phyloP scores from a whole-genome alignment of 2,329 filamentous ascomycete genomes.

The Alternaria consortialis region DNA sequence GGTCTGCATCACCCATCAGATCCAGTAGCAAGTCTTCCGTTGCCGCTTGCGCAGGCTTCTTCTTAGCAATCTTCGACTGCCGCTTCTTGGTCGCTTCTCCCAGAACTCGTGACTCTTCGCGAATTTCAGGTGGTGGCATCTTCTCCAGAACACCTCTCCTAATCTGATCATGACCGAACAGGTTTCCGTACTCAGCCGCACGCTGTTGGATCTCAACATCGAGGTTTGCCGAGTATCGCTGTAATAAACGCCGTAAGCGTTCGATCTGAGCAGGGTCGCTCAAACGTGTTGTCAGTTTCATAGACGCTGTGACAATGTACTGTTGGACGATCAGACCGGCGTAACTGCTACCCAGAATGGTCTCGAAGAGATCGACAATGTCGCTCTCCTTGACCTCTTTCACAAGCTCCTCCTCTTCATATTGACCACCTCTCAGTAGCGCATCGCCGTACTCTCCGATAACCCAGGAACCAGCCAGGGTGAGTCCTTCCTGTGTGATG shows the following conservation, averaged over 20 bases:
- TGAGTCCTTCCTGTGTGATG: constrained; percentile 96
- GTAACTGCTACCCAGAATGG: constrained; percentile 93
- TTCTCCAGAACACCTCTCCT: constrained; percentile 91
- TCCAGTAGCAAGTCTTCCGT: constrained; percentile 93
- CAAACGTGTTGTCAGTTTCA: constrained; percentile 93
- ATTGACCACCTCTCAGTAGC: constrained; percentile 86
- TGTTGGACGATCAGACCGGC: constrained; percentile 90
- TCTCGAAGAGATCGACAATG: constrained; percentile 89
- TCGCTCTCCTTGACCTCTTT: constrained; percentile 85
- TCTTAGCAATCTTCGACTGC: constrained; percentile 67
- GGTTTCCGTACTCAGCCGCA: constrained; percentile 91
- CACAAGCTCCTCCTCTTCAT: constrained; percentile 92
- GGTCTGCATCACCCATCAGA: constrained; percentile 83
- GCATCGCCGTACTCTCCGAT: constrained; percentile 97
- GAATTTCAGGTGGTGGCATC: constrained; percentile 97
- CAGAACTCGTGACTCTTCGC: constrained; percentile 90
- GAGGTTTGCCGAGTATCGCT: constrained; percentile 81
- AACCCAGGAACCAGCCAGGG: constrained; percentile 92
- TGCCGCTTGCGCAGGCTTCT: constrained; percentile 78
- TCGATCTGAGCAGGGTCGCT: constrained; percentile 86
- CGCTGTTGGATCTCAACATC: constrained; percentile 97
- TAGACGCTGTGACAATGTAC: constrained; percentile 93
- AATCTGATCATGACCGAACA: constrained; percentile 91
- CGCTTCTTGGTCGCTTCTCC: constrained; percentile 73
- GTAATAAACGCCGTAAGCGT: constrained; percentile 79